Evolutionary conservation across 805 yeast genomes (phyloP), one percentile per base, ranked within the genome.

Genomic region (Candida qinlingensis): DNA sequence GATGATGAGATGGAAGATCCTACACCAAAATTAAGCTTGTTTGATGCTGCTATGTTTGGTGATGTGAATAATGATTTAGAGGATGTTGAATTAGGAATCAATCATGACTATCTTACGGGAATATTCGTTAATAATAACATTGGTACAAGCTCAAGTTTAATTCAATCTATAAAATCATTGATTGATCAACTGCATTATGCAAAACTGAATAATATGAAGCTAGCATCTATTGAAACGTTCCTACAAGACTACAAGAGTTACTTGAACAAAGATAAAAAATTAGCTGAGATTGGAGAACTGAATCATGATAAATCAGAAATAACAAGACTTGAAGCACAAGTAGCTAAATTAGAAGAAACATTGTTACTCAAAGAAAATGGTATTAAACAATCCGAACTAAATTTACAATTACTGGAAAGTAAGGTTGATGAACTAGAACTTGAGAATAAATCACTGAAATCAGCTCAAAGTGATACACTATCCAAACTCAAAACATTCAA

Each of bases 21-120:
- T 57, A 58, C 43, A 50, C 47, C 40, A 1, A 62, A 52, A 58
- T 62, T 52, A 46, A 57, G 49, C 19, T 69, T 80, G 4, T 79
- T 79, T 60, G 85, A 80, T 53, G 74, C 74, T 28, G 84, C 85
- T 3, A 68, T 82, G 67, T 82, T 80, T 63, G 83, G 85, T 28
- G 86, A 81, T 60, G 73, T 79, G 19, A 62, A 67, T 31, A 55
- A 68, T 10, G 71, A 68, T 42, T 53, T 79, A 30, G 85, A 80
- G 54, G 83, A 78, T 51, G 65, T 70, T 37, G 63, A 79, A 9
- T 55, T 79, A 31, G 81, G 80, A 0, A 62, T 74, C 4, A 71
- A 71, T 50, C 72, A 76, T 37, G 72, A 72, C 46, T 69, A 73
- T 12, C 67, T 75, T 44, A 70, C 79, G 11, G 87, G 86, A 1